These are phyloP conservation scores for Clavispora santaluciae DNA, from an alignment of 805 yeast genomes.

Conservation along the genomic window DNA sequence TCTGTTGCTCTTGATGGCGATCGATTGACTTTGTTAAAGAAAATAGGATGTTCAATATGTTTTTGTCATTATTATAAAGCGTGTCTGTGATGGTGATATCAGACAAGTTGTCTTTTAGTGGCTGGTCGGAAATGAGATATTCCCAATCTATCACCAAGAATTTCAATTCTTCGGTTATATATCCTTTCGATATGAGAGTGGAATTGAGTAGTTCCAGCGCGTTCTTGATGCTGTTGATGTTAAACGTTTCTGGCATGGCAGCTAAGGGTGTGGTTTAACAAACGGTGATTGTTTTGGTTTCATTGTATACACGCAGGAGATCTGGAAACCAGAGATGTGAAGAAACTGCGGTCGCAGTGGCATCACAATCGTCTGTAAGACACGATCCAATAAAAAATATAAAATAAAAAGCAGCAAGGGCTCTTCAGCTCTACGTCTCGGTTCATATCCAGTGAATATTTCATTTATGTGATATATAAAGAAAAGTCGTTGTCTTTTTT, in stretches of 20 bases:
- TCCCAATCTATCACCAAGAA: conserved; percentile 35
- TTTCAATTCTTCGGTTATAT: conserved; percentile 25
- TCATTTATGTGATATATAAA: conserved; percentile 1
- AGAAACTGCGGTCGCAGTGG: no score
- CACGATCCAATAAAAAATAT: no score
- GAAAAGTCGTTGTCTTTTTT: conserved; percentile 1
- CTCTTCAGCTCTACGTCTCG: no score
- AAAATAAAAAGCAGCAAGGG: no score
- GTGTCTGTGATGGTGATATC: conserved; percentile 23
- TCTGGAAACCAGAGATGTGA: no score
- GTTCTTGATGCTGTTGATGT: conserved; percentile 29
- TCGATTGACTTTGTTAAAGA: conserved; percentile 29
- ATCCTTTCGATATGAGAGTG: conserved; percentile 31
- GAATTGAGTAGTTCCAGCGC: conserved; percentile 36
- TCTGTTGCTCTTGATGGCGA: conserved; percentile 28
- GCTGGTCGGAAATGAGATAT: conserved; percentile 25
- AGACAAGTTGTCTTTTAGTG: conserved; percentile 7
- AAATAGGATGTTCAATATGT: conserved; percentile 33
- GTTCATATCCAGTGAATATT: background rate
- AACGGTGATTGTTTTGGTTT: background rate
- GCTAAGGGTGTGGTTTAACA: background rate
- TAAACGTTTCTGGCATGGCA: conserved; percentile 18
- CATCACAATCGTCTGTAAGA: no score
- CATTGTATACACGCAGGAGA: background rate
- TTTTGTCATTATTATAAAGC: conserved; percentile 34